Evolutionary conservation across 352 stramenopile genomes (phyloP).

Genomic region (Globisporangium spiculum): DNA sequence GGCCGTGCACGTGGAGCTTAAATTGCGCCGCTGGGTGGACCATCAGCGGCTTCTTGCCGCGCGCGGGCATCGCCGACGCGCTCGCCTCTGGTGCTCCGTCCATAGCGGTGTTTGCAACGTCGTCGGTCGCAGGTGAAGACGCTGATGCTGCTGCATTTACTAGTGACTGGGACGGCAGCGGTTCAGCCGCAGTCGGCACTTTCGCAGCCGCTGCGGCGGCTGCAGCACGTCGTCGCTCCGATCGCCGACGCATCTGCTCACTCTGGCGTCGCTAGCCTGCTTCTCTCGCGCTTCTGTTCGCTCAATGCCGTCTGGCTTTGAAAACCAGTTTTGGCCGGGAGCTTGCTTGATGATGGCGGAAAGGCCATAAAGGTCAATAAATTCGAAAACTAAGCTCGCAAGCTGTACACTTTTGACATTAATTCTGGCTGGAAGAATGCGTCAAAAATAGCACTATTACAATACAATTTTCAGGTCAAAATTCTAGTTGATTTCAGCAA

Average conservation of each 20-base stretch:
- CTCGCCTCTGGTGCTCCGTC: background rate
- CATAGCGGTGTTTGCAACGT: background rate
- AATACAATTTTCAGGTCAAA: background rate
- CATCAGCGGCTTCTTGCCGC: slow-evolving; percentile 39
- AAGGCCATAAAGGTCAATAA: slow-evolving; percentile 1
- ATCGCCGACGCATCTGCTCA: slow-evolving; percentile 39
- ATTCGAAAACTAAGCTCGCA: background rate
- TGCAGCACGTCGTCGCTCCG: slow-evolving; percentile 45
- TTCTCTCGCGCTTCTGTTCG: slow-evolving; percentile 31
- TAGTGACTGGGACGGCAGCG: background rate
- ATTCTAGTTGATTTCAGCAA: background rate
- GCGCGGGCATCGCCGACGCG: background rate
- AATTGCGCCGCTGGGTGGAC: slow-evolving; percentile 57
- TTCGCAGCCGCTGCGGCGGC: slow-evolving; percentile 28
- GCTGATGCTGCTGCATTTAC: slow-evolving; percentile 11
- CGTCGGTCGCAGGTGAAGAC: background rate
- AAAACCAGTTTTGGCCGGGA: background rate
- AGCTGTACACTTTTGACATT: background rate
- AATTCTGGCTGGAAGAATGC: background rate
- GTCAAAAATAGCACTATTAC: background rate
- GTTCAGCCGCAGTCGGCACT: slow-evolving; percentile 3
- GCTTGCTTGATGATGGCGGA: background rate
- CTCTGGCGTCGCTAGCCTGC: slow-evolving; percentile 8
- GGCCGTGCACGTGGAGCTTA: slow-evolving; percentile 79
- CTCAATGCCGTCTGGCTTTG: slow-evolving; percentile 1